phyloP scores from a whole-genome alignment of 352 stramenopile species.

The Phytopythium sindhum region DNA sequence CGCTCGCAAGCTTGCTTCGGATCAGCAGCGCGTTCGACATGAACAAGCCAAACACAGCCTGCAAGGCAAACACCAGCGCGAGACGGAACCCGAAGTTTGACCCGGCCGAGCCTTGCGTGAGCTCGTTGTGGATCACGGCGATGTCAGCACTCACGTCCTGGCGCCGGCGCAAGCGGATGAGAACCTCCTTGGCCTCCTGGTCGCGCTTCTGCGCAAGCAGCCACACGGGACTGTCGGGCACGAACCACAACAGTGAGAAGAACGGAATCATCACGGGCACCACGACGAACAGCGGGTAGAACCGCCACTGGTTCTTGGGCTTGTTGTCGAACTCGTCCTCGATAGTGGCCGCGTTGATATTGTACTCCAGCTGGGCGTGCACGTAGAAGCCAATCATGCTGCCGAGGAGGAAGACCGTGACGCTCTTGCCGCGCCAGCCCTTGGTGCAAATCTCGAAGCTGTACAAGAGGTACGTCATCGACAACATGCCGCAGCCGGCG shows the following conservation, averaged over 20 bases:
- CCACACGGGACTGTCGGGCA: slow-evolving; percentile 83
- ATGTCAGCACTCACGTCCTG: slow-evolving; percentile 70
- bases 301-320: slow-evolving; percentile 55
- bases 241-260: slow-evolving; percentile 51
- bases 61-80: slow-evolving; percentile 50
- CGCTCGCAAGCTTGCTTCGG: slow-evolving; percentile 29
- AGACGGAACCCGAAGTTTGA: slow-evolving; percentile 67
- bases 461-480: slow-evolving; percentile 77
- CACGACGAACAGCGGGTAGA: slow-evolving; percentile 58
- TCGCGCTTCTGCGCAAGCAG: slow-evolving; percentile 48
- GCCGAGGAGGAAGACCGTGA: slow-evolving; percentile 78
- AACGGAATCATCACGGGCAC: slow-evolving; percentile 59
- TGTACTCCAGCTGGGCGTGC: slow-evolving; percentile 54
- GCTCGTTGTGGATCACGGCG: slow-evolving; percentile 46
- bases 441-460: slow-evolving; percentile 87
- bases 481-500: slow-evolving; percentile 57
- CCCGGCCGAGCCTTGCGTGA: slow-evolving; percentile 39
- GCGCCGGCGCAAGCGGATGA: slow-evolving; percentile 60
- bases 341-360: slow-evolving; percentile 43
- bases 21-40: slow-evolving; percentile 69
- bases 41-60: slow-evolving; percentile 58
- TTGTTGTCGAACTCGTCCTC: slow-evolving; percentile 30
- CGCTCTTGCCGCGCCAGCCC: slow-evolving; percentile 82
- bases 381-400: slow-evolving; percentile 67
- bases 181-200: slow-evolving; percentile 46